Base-by-base conservation (phyloP, 2,329 filamentous ascomycete genomes). In the Cercospora zeae-maydis region DNA sequence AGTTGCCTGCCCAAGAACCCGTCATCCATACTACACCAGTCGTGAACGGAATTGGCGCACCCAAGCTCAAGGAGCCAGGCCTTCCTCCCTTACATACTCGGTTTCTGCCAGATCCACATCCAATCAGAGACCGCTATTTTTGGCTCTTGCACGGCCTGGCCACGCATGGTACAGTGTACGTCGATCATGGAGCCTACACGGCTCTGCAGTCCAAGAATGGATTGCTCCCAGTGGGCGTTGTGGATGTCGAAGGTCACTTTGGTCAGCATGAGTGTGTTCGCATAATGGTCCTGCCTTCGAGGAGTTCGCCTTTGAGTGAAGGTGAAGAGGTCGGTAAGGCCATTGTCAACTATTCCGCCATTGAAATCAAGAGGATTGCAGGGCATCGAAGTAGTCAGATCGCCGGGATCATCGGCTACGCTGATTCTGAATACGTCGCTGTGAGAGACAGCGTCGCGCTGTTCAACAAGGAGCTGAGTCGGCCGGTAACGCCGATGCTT, bases 121-220 rank as follows among this genome's bases (percentile, higher is more conserved):
- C 93, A 0, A 95, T 98, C 63, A 88, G 92, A 61, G 95, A 97
- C 75, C 89, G 93, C 65, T 92, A 95, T 74, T 98, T 99, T 82
- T 99, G 95, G 95, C 88, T 99, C 54, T 83, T 98, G 0, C 92
- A 99, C 77, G 95, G 93, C 9, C 86, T 97, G 10, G 88, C 88
- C 24, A 92, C 95, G 0, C 93, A 96, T 72, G 95, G 95, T 13
- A 96, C 89, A 1, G 75, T 99, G 27, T 98, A 91, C 78, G 96
- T 99, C 70, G 95, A 99, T 79, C 80, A 86, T n/a, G 95, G 95
- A 45, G 93, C 93, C 3, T 88, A 92, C 78, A 81, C 83, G 34
- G 95, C 93, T 0, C 83, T 98, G 2, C 80, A 87, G 14, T 87
- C 88, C 73, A 96, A 96, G 78, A 92, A 93, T 0, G 91, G 92